Base-by-base conservation (phyloP, 495 filamentous ascomycete genomes). In the Bacidia gigantensis region DNA sequence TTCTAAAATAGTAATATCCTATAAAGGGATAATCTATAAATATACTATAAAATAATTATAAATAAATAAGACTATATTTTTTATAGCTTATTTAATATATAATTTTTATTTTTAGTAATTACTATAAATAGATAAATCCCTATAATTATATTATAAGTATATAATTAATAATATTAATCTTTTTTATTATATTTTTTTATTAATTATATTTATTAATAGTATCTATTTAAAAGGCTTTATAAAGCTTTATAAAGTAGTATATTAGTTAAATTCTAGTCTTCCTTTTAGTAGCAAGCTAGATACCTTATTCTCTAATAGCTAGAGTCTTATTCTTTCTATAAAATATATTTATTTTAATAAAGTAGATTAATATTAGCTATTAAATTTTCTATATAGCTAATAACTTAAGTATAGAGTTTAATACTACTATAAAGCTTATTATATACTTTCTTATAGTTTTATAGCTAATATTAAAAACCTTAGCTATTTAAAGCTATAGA, bases 1-100 rank as follows among this genome's bases (percentile, higher is more conserved):
- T 39, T 39, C n/a, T 10, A 39, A 10, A 39, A 10, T 10, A 10
- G 10, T 39, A 39, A 39, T 39, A 39, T 39, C n/a, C 10, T 39
- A 10, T 39, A 39, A 39, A 39, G 10, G 10, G n/a, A 39, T 39
- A 39, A 53, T 50, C 26, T 22, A 23, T 49, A 49, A 39, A 53
- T 5, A 5, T 23, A 21, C 5, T 22, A 14, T 50, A 53, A 22
- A 12, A 39, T 22, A 22, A 26, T 53, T 12, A 11, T 12, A 39
- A 10, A 12, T 11, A 45, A 11, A 45, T 12, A 45, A 11, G 11
- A 45, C 21, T 12, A 11, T 11, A 9, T 12, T 12, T 11, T 11
- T 45, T 11, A 11, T 12, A 20, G 11, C 21, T 12, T 53, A 50
- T 48, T 10, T 39, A 53, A 39, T 24, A 12, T 23, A 14, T 49